A percentile compares a stretch with the other conserved stretches of the same genome.
phyloP scores from a whole-genome alignment of 2,329 filamentous ascomycete species.

The Colletotrichum phormii region DNA sequence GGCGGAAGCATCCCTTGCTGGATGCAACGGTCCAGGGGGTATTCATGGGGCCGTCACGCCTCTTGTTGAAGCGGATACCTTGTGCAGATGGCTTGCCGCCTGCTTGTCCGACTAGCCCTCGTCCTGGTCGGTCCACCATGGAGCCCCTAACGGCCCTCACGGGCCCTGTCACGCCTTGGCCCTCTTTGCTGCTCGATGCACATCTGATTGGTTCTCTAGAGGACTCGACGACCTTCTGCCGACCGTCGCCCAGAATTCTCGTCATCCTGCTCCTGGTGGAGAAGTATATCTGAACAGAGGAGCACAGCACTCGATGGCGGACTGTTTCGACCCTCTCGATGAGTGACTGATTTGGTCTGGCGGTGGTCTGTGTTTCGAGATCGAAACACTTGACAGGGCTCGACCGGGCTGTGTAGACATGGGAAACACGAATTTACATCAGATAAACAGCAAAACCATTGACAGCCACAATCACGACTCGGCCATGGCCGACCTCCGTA shows the following conservation, averaged over 20 bases:
- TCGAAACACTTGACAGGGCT: conserved; percentile 34
- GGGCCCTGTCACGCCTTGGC: conserved; percentile 28
- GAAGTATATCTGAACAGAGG: conserved; percentile 5
- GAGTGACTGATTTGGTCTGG: conserved; percentile 23
- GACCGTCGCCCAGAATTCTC: conserved; percentile 32
- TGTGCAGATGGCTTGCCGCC: conserved; percentile 35
- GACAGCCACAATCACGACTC: conserved; percentile 6
- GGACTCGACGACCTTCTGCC: conserved; percentile 24
- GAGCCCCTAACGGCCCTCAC: conserved; percentile 16
- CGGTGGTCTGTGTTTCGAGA: conserved; percentile 35
- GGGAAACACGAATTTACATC: conserved; percentile 33
- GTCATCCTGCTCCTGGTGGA: conserved; percentile 28
- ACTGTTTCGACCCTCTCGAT: conserved; percentile 31
- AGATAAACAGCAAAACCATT: conserved; percentile 23
- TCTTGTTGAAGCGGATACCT: conserved; percentile 29
- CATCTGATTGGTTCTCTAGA: conserved; percentile 22
- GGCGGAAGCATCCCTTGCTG: conserved; percentile 33
- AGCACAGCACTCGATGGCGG: conserved; percentile 28
- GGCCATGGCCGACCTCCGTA: conserved; percentile 15
- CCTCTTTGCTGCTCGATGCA: conserved; percentile 23
- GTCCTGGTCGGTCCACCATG: conserved; percentile 34
- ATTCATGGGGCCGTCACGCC: conserved; percentile 18
- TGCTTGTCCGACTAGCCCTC: conserved; percentile 23
- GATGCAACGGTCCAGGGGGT: conserved; percentile 35
- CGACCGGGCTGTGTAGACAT: conserved; percentile 34